Evolutionary conservation across 2,329 filamentous ascomycete species (phyloP).

Genomic region (Phialophora verrucosa): DNA sequence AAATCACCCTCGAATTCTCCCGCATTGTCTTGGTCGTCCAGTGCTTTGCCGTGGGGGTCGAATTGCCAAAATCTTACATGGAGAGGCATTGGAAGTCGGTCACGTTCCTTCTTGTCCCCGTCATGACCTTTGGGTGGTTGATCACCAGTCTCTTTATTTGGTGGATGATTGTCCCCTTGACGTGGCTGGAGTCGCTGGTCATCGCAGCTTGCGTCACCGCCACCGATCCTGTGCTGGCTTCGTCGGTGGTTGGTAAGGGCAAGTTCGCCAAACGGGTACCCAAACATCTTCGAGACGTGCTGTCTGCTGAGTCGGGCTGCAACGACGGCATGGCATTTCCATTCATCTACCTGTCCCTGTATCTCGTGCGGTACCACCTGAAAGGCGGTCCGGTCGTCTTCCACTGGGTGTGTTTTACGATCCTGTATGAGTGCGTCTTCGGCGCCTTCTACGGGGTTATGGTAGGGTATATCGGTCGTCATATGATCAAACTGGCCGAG

Average conservation of each 20-base stretch:
- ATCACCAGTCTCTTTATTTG: constrained; percentile 92
- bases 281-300: constrained; percentile 91
- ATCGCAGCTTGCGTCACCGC: constrained; percentile 94
- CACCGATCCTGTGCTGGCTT: constrained; percentile 94
- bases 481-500: constrained; percentile 88
- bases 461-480: constrained; percentile 87
- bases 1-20: constrained; percentile 73
- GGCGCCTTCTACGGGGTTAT: constrained; percentile 86
- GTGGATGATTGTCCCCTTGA: constrained; percentile 80
- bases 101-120: constrained; percentile 81
- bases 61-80: constrained; percentile 81
- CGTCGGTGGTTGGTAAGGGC: constrained; percentile 96
- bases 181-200: constrained; percentile 87
- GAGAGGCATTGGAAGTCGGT: constrained; percentile 97
- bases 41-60: constrained; percentile 75
- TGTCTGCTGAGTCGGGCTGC: constrained; percentile 96
- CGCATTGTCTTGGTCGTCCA: constrained; percentile 74
- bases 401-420: constrained; percentile 86
- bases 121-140: constrained; percentile 90
- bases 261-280: constrained; percentile 98
- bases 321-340: constrained; percentile 99
- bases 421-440: constrained; percentile 95
- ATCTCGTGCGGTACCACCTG: constrained; percentile 81
- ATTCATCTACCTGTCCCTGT: constrained; percentile 91
- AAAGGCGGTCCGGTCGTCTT: constrained; percentile 72